These are phyloP conservation scores for Solanum tarapatanum DNA, from an alignment of 257 asterid species.

Conservation along the genomic window DNA sequence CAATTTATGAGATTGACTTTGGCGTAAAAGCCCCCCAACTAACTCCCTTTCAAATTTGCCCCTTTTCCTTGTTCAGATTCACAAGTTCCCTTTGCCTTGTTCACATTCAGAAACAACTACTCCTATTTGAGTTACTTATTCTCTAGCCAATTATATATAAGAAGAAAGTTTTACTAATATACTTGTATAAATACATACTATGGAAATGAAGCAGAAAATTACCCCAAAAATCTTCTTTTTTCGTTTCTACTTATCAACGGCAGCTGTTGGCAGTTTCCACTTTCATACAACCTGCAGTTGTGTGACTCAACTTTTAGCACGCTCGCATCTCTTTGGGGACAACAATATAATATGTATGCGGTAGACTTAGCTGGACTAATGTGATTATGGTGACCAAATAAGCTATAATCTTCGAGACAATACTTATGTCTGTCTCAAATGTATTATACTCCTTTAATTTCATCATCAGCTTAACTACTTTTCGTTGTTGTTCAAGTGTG, in stretches of 20 bases:
- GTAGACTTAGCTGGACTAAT: neutral
- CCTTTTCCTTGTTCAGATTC: neutral
- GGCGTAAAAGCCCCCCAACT: neutral
- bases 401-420: neutral
- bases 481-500: neutral
- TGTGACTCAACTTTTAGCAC: neutral
- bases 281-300: too few relatives aligned
- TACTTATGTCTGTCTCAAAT: neutral
- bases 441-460: neutral
- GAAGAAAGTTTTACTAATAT: neutral
- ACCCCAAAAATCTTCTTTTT: neutral
- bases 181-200: neutral
- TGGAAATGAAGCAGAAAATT: neutral
- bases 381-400: neutral
- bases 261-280: neutral
- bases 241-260: neutral
- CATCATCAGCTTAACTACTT: neutral
- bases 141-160: neutral
- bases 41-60: neutral
- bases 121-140: neutral
- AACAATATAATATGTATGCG: neutral
- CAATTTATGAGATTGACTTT: neutral
- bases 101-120: neutral
- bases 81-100: too few relatives aligned
- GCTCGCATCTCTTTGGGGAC: too few relatives aligned